phyloP scores from a whole-genome alignment of 1,139 yeast species.

The Chernovozyma sophiae-reginae region DNA sequence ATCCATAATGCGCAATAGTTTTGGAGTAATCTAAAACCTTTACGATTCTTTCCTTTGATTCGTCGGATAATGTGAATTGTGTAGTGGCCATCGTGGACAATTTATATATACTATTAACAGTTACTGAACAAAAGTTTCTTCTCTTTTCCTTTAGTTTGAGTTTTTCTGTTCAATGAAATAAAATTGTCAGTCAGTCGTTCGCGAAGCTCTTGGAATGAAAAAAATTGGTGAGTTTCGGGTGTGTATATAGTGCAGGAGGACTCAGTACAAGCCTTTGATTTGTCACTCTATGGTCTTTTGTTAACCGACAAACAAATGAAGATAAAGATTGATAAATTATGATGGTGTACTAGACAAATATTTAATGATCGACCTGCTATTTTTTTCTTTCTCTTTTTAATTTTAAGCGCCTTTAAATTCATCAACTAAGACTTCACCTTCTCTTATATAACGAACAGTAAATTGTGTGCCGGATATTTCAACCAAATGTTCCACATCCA shows the following conservation, averaged over 20 bases:
- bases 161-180: neutral
- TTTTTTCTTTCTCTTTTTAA: too few species aligned
- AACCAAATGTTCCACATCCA: too few species aligned
- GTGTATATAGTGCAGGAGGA: neutral
- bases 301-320: too few species aligned
- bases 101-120: neutral
- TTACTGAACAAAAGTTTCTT: neutral
- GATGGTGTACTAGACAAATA: too few species aligned
- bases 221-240: neutral
- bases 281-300: too few species aligned
- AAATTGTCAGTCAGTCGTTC: neutral
- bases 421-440: too few species aligned
- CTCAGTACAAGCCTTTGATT: too few species aligned
- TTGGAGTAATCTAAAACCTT: conserved; percentile 80
- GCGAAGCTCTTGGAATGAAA: too few species aligned
- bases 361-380: too few species aligned
- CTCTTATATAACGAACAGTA: too few species aligned
- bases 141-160: neutral
- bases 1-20: conserved; percentile 89
- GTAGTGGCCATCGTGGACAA: conserved; percentile 22
- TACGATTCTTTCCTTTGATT: conserved; percentile 82
- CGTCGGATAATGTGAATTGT: conserved; percentile 56
- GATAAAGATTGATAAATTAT: too few species aligned
- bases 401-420: too few species aligned
- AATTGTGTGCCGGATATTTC: neutral